Base-by-base conservation (phyloP, 2,329 filamentous ascomycete genomes). In the Drechslerella stenobrocha region DNA sequence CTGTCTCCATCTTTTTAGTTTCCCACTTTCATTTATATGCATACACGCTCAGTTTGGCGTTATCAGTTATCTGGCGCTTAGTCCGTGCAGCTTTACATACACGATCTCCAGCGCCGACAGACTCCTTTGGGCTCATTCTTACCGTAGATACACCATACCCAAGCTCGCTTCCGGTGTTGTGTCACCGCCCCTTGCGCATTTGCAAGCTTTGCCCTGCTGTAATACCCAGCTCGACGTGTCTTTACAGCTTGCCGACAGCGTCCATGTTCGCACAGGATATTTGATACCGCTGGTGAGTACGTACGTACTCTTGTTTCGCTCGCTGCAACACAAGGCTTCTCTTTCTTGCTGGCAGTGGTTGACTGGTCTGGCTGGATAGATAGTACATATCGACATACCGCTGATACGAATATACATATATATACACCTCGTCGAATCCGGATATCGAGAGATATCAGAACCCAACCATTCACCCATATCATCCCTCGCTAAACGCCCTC, bases 181-280 rank as follows among this genome's bases (percentile, higher is more conserved):
- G 63, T 60, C 22, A 67, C 63, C 42, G 32, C 35, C 5, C 13
- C 32, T 42, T 37, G 15, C 34, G 34, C n/a, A n/a, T 5, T 42
- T 58, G 52, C 60, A 59, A 42, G 50, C 50, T 56, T 35, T 22
- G 44, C 50, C 50, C 45, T 67, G 55, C 55, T 67, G 63, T 67
- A 48, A 67, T 55, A 67, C 63, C 50, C 51, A 67, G 48, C 42
- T 67, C 63, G 37, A 67, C 63, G 63, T 67, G 63, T 67, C 63
- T 67, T 67, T 55, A 67, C 63, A 67, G 63, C 63, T 60, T 67
- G 50, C 55, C 50, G 50, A 30, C 28, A 11, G 11, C 28, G 28
- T 30, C 28, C 11, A 30, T 35, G 40, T 8, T 3, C 18, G 15
- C 8, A 45, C 22, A 42, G 6, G 24, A 22, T 26, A 18, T 13